Evolutionary conservation across 768 basidiomycete genomes (phyloP).

Genomic region (Leccinum uliginosum): DNA sequence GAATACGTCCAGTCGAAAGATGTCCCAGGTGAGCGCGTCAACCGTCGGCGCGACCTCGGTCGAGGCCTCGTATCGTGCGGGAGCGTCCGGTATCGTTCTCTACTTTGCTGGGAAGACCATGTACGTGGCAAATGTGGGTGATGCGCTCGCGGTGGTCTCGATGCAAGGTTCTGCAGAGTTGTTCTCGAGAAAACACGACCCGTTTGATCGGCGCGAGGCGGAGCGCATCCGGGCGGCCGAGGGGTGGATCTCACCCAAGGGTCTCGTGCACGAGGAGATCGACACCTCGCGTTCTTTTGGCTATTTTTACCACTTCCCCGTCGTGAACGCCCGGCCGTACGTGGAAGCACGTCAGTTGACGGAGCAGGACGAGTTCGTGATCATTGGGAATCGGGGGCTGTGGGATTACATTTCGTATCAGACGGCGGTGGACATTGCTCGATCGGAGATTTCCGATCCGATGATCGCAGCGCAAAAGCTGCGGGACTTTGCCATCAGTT

Average conservation of each 20-base stretch:
- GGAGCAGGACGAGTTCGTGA: constrained; percentile 91
- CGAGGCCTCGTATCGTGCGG: constrained; percentile 58
- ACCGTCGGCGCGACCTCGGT: constrained; percentile 30
- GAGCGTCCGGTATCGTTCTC: constrained; percentile 81
- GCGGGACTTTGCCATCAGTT: constrained; percentile 94
- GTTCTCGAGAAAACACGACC: constrained; percentile 81
- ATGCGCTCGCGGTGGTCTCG: constrained; percentile 84
- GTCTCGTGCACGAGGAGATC: constrained; percentile 87
- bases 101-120: constrained; percentile 78
- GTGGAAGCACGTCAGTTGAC: constrained; percentile 64
- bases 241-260: constrained; percentile 90
- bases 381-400: constrained; percentile 87
- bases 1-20: constrained; percentile 52
- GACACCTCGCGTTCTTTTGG: constrained; percentile 94
- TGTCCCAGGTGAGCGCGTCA: constrained; percentile 58
- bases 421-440: constrained; percentile 93
- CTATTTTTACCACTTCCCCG: constrained; percentile 83
- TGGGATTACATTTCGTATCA: constrained; percentile 96
- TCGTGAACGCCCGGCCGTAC: constrained; percentile 86
- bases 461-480: constrained; percentile 96
- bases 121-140: constrained; percentile 88
- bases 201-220: constrained; percentile 82
- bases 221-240: constrained; percentile 86
- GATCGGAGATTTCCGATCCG: constrained; percentile 61
- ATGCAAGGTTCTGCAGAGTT: constrained; percentile 66